These are phyloP conservation scores for Conticribra guillardii DNA, from an alignment of 108 stramenopile genomes.

Conservation along the genomic window DNA sequence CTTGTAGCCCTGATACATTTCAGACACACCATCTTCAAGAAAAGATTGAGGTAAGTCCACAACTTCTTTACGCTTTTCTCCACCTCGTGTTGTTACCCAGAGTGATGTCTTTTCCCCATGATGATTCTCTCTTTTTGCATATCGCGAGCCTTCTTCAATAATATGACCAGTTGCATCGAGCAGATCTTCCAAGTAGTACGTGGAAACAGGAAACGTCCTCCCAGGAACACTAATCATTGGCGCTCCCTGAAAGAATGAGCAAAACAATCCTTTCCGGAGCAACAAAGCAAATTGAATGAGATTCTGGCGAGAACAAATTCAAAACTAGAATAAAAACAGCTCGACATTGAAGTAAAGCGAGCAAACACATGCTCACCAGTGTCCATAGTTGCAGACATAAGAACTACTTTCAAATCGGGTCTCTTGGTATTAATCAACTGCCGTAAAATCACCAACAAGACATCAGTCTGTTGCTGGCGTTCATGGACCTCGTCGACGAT, in stretches of 20 bases:
- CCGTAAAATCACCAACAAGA: slow-evolving; percentile 87
- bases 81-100: slow-evolving; percentile 65
- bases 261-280: too few species aligned
- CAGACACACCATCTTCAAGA: slow-evolving; percentile 47
- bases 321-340: neutral
- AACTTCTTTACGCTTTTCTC: slow-evolving; percentile 67
- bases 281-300: too few species aligned
- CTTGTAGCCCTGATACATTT: slow-evolving; percentile 61
- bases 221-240: slow-evolving; percentile 84
- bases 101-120: slow-evolving; percentile 48
- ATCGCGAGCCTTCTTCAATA: slow-evolving; percentile 80
- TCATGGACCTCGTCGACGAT: slow-evolving; percentile 98
- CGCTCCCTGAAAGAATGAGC: slow-evolving; percentile 70
- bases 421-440: slow-evolving; percentile 64
- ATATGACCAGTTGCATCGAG: slow-evolving; percentile 81
- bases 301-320: neutral
- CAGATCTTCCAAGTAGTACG: slow-evolving; percentile 86
- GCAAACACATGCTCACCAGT: too few species aligned
- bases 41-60: slow-evolving; percentile 46
- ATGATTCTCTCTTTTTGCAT: slow-evolving; percentile 51
- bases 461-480: slow-evolving; percentile 83
- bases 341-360: neutral
- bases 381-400: slow-evolving; percentile 64
- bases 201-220: slow-evolving; percentile 61
- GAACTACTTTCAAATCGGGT: slow-evolving; percentile 73